Evolutionary conservation across 2,329 filamentous ascomycete genomes (phyloP).

Genomic region (Xylaria sp.): DNA sequence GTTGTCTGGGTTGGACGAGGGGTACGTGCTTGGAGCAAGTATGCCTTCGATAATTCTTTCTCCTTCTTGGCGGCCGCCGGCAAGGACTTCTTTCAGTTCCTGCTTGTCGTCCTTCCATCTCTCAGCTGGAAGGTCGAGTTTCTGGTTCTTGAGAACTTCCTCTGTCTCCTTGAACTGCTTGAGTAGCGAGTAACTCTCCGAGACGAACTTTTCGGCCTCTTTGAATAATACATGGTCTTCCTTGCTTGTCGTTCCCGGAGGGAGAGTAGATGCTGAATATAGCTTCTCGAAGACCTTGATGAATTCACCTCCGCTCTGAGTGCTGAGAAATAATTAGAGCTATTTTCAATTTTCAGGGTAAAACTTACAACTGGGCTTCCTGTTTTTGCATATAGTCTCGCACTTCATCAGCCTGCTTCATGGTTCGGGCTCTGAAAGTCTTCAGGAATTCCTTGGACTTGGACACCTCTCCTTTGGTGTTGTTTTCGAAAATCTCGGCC

Average conservation of each 20-base stretch:
- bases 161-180: conserved; percentile 35
- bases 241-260: conserved; percentile 12
- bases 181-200: conserved; percentile 32
- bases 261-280: conserved; percentile 8
- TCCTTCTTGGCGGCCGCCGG: conserved; percentile 37
- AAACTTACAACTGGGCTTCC: conserved; percentile 36
- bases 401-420: conserved; percentile 23
- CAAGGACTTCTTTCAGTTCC: conserved; percentile 37
- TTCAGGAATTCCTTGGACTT: conserved; percentile 37
- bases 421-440: conserved; percentile 30
- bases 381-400: conserved; percentile 27
- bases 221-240: conserved; percentile 32
- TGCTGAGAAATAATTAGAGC: conserved; percentile 20
- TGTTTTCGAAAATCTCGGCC: conserved; percentile 33
- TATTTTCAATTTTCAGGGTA: too few relatives aligned
- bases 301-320: conserved; percentile 12
- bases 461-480: conserved; percentile 31
- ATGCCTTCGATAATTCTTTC: conserved; percentile 34
- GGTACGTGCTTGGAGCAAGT: conserved; percentile 26
- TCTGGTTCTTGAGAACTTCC: conserved; percentile 27
- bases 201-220: conserved; percentile 25
- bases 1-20: conserved; percentile 17
- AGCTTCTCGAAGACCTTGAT: conserved; percentile 19
- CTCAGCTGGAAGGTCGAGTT: conserved; percentile 30
- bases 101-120: conserved; percentile 40